Conservation (phyloP, 208 protist genomes). For the Leishmania aethiopica region DNA sequence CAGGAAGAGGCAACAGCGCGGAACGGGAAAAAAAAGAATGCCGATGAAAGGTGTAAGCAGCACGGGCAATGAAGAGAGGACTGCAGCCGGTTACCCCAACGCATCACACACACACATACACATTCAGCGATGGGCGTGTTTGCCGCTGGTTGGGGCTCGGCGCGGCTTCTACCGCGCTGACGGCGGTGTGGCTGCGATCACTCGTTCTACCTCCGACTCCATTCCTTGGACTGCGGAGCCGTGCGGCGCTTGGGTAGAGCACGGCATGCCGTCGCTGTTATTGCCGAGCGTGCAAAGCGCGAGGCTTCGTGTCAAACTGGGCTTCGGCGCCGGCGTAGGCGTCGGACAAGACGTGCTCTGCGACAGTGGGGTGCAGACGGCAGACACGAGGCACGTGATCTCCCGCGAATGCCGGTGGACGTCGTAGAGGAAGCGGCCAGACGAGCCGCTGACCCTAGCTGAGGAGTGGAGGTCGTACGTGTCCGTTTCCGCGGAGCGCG, state of each 20-base stretch:
- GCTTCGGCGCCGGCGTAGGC: constrained; percentile 5
- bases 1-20: neutral
- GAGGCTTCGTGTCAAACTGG: neutral
- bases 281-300: neutral
- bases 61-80: neutral
- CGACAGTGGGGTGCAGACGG: neutral
- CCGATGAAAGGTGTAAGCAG: neutral
- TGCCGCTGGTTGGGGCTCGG: neutral
- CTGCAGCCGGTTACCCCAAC: neutral
- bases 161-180: neutral
- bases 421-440: constrained; percentile 6
- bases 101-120: neutral
- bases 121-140: neutral
- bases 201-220: neutral
- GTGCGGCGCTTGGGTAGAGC: neutral
- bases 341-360: constrained; percentile 2
- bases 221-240: neutral
- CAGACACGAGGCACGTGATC: neutral
- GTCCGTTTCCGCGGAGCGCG: constrained; percentile 3
- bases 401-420: neutral
- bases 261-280: neutral
- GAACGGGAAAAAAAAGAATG: neutral
- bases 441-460: neutral
- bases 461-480: neutral
- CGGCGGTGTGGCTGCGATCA: neutral